A percentile compares a stretch with the other conserved stretches of the same genome.
These are phyloP conservation scores for Hymenoscyphus infarciens DNA, from an alignment of 2,329 filamentous ascomycete genomes.

Conservation along the genomic window DNA sequence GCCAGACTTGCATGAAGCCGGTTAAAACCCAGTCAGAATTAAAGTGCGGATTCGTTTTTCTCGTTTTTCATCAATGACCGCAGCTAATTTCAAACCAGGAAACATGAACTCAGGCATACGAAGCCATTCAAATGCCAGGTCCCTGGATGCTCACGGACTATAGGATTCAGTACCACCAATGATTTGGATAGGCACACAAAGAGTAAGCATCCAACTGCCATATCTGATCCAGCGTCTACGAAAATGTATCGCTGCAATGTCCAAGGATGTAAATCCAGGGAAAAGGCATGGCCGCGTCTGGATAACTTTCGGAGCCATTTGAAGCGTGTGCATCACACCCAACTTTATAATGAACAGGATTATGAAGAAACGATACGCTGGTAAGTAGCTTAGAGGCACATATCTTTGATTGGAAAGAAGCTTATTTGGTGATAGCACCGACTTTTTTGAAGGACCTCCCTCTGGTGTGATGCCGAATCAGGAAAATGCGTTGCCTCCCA, in stretches of 20 bases:
- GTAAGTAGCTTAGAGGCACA: constrained; percentile 37
- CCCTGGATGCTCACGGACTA: constrained; percentile 51
- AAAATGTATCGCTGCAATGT: constrained; percentile 59
- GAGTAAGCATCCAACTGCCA: constrained; percentile 59
- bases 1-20: constrained; percentile 39
- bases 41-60: constrained; percentile 42
- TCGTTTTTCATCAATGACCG: constrained; percentile 22
- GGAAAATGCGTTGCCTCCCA: constrained; percentile 13
- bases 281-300: constrained; percentile 72
- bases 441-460: constrained; percentile 21
- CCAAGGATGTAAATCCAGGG: constrained; percentile 51
- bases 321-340: constrained; percentile 56
- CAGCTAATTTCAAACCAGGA: constrained; percentile 48
- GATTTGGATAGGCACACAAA: constrained; percentile 77
- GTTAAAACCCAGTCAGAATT: constrained; percentile 53
- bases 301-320: constrained; percentile 89
- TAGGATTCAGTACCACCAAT: constrained; percentile 76
- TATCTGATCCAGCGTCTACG: constrained; percentile 42
- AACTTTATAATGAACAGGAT: constrained; percentile 36
- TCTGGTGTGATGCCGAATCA: constrained; percentile 12
- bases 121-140: constrained; percentile 63
- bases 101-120: constrained; percentile 67
- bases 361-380: constrained; percentile 42
- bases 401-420: constrained; percentile 7
- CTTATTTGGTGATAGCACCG: constrained; percentile 21